phyloP scores from a whole-genome alignment of 2,329 filamentous ascomycete genomes.

The Fusarium sp. region DNA sequence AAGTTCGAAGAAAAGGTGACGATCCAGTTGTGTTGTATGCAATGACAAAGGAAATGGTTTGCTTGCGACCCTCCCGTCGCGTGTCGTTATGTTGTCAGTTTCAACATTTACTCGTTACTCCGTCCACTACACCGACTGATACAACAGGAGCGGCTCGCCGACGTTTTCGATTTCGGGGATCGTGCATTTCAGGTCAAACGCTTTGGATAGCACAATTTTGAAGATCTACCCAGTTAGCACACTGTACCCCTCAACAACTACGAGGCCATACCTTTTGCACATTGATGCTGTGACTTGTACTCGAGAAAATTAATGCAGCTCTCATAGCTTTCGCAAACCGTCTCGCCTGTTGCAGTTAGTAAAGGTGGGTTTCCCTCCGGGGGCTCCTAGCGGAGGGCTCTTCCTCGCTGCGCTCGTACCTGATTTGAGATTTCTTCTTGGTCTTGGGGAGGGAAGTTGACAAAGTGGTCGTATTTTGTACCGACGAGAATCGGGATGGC shows the following conservation, averaged over 20 bases:
- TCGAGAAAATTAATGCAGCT: constrained; percentile 96
- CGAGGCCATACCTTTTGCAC: constrained; percentile 82
- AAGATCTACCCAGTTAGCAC: constrained; percentile 75
- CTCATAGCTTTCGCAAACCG: constrained; percentile 99
- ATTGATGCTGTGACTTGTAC: constrained; percentile 99
- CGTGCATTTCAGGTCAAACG: constrained; percentile 98
- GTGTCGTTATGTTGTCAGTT: constrained; percentile 35
- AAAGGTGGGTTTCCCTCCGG: neutral
- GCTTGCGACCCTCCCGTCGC: constrained; percentile 14
- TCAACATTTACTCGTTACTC: constrained; percentile 37
- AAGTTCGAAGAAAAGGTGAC: constrained; percentile 33
- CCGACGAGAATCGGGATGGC: constrained; percentile 98
- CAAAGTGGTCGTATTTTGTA: constrained; percentile 99
- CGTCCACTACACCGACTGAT: constrained; percentile 67
- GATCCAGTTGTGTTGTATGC: constrained; percentile 33
- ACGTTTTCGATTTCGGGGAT: constrained; percentile 99
- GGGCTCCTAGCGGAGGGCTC: neutral
- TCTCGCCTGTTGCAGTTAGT: constrained; percentile 71
- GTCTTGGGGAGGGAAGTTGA: constrained; percentile 96
- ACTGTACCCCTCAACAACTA: neutral
- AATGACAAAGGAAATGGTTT: constrained; percentile 38
- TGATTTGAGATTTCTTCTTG: constrained; percentile 99
- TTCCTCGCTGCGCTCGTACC: constrained; percentile 57
- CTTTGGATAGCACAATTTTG: constrained; percentile 98
- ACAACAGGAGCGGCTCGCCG: constrained; percentile 92